Base-by-base conservation (phyloP, 2,329 filamentous ascomycete genomes). In the Verruconis gallopava region DNA sequence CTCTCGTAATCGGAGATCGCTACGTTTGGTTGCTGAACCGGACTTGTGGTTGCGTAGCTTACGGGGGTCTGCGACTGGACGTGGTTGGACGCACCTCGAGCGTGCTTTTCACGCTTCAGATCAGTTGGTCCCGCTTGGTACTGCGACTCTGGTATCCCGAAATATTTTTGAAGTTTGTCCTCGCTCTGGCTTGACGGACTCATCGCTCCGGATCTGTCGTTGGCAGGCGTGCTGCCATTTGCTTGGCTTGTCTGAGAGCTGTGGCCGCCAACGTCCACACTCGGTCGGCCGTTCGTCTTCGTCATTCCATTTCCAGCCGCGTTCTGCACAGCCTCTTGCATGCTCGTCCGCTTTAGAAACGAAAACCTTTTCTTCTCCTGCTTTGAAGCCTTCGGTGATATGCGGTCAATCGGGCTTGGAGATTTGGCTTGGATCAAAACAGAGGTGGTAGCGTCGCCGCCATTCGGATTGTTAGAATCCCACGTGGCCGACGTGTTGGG, bases 401-500 rank as follows among this genome's bases (percentile, higher is more conserved):
- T 32, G 37, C 14, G 14, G 13, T 22, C 19, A 11, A 38, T 38
- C 11, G 14, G 14, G 22, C 14, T 38, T 9, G 15, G 9, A 9
- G 20, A 13, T n/a, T 38, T 19, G 15, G 40, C 13, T 19, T 19
- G n/a, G 32, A n/a, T n/a, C 19, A 18, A 25, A 19, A 14, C 32
- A 19, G 25, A n/a, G 6, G 25, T 30, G 25, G 25, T 30, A n/a
- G n/a, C 28, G 20, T 25, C 25, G 6, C 18, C 14, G 21, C 30
- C 19, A n/a, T 20, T 37, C 9, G 25, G 44, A 14, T 44, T 34
- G 19, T 33, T 47, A 37, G 15, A 40, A 39, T 46, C 60, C 13
- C 58, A 62, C 5, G 50, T 51, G 3, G 55, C 54, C 4, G 58
- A 56, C 4, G 58, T 58, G 44, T 56, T 47, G 22, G 22, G 53